Evolutionary conservation across 164 flowering plant species (phyloP), one percentile per base, ranked within the genome.

Genomic region (Piper longum): DNA sequence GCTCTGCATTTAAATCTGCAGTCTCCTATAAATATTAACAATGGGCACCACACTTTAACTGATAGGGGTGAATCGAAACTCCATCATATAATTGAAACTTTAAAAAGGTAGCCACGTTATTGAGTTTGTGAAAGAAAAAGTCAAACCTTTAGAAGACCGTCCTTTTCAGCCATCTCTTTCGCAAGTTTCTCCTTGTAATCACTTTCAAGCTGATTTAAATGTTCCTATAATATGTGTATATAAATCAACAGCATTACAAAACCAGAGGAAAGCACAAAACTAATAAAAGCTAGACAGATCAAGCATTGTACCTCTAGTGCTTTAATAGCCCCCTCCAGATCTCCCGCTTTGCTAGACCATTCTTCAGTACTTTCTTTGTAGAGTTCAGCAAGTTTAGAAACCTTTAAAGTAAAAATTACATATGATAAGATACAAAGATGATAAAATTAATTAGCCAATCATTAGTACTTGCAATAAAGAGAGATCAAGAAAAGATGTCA

Each of bases 351-450:
- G 59, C 70, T 84, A 18, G 97, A 89, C 96, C 95, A 95, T 75
- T 91, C 97, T 66, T 91, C 96, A 13, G 91, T 81, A 72, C 96
- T 89, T 80, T 91, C 97, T 73, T 85, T 95, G 69, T 95, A 88
- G 39, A 91, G 75, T 56, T 95, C 96, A 73, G 75, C 88, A 69
- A 95, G 96, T 66, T 81, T 87, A 57, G 81, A 77, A 48, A 79
- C 83, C 76, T 76, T 61, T 58, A 69, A 63, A 14, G 52, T 12
- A 48, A 48, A 48, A 48, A 48, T 5, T 48, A 2, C 52, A 2
- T 48, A 26, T 48, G 12, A 9, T 48, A 48, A 48, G 52, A 12
- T 5, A 48, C 52, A 48, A 48, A 3, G 14, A 48, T 9, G 52
- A 6, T 39, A 26, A 8, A 54, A 57, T 12, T 4, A 45, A 26